These are phyloP conservation scores for Aspergillus latus DNA, from an alignment of 2,329 filamentous ascomycete genomes.

Conservation along the genomic window DNA sequence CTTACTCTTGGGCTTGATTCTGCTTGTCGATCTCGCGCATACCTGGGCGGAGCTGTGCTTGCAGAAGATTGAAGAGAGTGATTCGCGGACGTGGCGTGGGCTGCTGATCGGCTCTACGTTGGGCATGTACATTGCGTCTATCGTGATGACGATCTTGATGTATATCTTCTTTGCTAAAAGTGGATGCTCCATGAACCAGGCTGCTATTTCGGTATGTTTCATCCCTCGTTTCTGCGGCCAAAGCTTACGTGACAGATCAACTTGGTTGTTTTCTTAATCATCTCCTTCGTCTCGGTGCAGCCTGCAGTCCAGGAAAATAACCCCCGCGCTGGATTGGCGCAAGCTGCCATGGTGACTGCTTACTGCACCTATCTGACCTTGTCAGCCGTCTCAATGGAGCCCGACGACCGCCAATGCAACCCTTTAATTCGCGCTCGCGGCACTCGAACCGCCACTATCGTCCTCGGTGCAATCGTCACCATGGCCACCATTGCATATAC, in stretches of 20 bases:
- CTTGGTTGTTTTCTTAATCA: slow-evolving; percentile 74
- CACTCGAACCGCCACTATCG: slow-evolving; percentile 83
- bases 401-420: slow-evolving; percentile 91
- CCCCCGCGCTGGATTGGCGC: slow-evolving; percentile 89
- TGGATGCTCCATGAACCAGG: slow-evolving; percentile 92
- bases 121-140: slow-evolving; percentile 85
- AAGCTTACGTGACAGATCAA: slow-evolving; percentile 60
- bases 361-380: slow-evolving; percentile 99
- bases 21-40: slow-evolving; percentile 92
- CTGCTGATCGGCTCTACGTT: slow-evolving; percentile 89
- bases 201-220: slow-evolving; percentile 71
- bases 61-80: slow-evolving; percentile 84
- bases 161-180: slow-evolving; percentile 89
- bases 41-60: slow-evolving; percentile 97
- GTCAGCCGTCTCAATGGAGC: slow-evolving; percentile 98
- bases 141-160: slow-evolving; percentile 94
- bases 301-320: slow-evolving; percentile 89
- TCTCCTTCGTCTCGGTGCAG: slow-evolving; percentile 85
- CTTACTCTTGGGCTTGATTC: slow-evolving; percentile 84
- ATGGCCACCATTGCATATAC: slow-evolving; percentile 98
- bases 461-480: slow-evolving; percentile 91
- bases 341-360: slow-evolving; percentile 93
- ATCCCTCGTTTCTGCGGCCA: slow-evolving; percentile 5
- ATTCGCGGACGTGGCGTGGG: slow-evolving; percentile 80
- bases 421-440: slow-evolving; percentile 80